Evolutionary conservation across 768 basidiomycete species (phyloP).

Genomic region (Xerocomus potaroensis): DNA sequence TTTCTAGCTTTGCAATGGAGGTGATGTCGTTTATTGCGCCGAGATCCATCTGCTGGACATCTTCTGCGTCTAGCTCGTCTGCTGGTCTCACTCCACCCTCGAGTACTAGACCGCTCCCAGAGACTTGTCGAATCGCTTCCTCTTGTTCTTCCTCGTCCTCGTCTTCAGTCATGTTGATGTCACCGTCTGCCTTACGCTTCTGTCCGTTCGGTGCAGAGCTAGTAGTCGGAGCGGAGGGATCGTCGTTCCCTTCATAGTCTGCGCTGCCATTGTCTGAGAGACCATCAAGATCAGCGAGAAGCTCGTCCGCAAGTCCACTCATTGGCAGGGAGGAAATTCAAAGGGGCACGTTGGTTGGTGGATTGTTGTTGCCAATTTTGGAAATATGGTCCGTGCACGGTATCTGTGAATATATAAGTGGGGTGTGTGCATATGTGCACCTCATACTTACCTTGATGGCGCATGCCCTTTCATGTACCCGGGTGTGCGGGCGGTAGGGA

Average conservation of each 20-base stretch:
- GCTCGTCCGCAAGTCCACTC: conserved; percentile 86
- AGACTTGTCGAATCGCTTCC: conserved; percentile 35
- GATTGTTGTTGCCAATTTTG: conserved; percentile 10
- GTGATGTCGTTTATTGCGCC: conserved; percentile 78
- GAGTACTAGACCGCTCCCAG: conserved; percentile 58
- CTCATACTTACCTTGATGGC: conserved; percentile 69
- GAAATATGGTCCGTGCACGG: conserved; percentile 20
- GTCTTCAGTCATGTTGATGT: conserved; percentile 55
- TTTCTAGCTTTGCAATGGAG: conserved; percentile 85
- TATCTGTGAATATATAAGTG: conserved; percentile 5
- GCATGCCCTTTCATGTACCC: conserved; percentile 48
- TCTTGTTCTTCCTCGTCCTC: conserved; percentile 42
- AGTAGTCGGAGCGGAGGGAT: conserved; percentile 21
- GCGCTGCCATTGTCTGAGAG: conserved; percentile 65
- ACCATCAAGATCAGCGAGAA: conserved; percentile 87
- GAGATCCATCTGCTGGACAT: conserved; percentile 93
- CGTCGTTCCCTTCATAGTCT: conserved; percentile 41
- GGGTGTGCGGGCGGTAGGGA: conserved; percentile 55
- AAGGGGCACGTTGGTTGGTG: not conserved
- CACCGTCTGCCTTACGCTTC: conserved; percentile 62
- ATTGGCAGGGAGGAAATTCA: conserved; percentile 35
- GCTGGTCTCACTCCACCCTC: conserved; percentile 90
- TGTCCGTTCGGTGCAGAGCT: conserved; percentile 29
- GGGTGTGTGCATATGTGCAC: rapidly evolving
- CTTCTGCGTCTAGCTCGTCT: conserved; percentile 92